Evolutionary conservation across 2,329 filamentous ascomycete species (phyloP).

Genomic region (Didymella segeticola): DNA sequence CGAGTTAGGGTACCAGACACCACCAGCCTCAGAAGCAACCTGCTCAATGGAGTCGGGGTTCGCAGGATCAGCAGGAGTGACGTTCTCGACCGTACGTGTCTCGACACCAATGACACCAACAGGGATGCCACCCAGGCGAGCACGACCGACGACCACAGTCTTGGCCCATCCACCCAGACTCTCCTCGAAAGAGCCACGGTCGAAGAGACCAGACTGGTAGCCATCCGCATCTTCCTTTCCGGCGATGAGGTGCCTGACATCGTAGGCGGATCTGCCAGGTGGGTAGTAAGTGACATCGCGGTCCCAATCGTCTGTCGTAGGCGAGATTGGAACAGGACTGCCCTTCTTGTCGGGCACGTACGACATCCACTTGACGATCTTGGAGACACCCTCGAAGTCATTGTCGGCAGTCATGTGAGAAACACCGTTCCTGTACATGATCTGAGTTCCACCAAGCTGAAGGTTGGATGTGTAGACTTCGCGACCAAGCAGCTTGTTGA

Average conservation of each 20-base stretch:
- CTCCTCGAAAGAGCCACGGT: conserved; percentile 96
- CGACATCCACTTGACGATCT: conserved; percentile 98
- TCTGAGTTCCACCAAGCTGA: conserved; percentile 99
- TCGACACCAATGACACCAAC: conserved; percentile 98
- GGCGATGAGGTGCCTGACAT: conserved; percentile 91
- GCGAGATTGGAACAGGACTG: conserved; percentile 89
- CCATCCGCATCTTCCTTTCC: conserved; percentile 86
- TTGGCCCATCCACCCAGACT: conserved; percentile 95
- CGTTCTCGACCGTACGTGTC: conserved; percentile 94
- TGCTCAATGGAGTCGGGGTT: conserved; percentile 99
- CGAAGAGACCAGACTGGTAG: conserved; percentile 91
- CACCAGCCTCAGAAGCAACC: conserved; percentile 91
- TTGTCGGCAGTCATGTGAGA: conserved; percentile 98
- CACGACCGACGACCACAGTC: conserved; percentile 95
- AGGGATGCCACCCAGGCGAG: conserved; percentile 94
- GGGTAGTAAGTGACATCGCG: conserved; percentile 85
- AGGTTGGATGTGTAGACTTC: conserved; percentile 99
- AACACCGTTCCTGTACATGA: conserved; percentile 99
- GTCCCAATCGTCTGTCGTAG: conserved; percentile 86
- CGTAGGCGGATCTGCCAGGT: conserved; percentile 83
- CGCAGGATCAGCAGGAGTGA: conserved; percentile 93
- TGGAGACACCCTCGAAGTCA: conserved; percentile 96
- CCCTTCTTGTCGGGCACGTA: conserved; percentile 96
- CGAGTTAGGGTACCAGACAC: conserved; percentile 99
- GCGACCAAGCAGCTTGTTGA: conserved; percentile 97